Base-by-base conservation (phyloP, 75 land plant genomes). In the Picea glauca region DNA sequence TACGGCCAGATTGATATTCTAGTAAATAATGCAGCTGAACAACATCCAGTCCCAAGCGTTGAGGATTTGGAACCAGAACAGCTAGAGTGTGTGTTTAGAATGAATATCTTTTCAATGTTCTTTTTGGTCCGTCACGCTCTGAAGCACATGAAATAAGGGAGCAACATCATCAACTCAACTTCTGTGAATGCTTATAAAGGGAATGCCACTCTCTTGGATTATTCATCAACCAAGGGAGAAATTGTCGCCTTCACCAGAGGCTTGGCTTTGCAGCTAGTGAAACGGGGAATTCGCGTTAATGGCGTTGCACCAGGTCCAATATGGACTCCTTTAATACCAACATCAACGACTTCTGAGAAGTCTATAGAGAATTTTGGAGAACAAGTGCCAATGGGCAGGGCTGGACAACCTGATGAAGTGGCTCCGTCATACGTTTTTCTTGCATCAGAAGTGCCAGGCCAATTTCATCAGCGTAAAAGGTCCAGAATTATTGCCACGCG, bases 121-220 rank as follows among this genome's bases (percentile, higher is more conserved):
- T 26, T 26, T 26, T 26, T 26, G 26, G 26, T 26, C 31, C 92
- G 94, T 82, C 81, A 85, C 64, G 87, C 90, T 13, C 58, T 92
- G 84, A 82, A 84, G 75, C 94, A 94, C 86, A 94, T 94, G 96
- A 82, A 84, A 66, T 88, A 88, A 73, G 92, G 94, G 21, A 84
- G 90, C 56, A 35, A 79, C 58, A 91, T 93, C 57, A 91, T 94
- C 63, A 91, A 92, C 82, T 77, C 96, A 20, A 91, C 98, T 13
- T 94, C 98, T 1, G 72, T 93, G 26, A 83, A 78, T 72, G 98
- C 98, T 13, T 90, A 92, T 85, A 89, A 84, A 67, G 97, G 98
- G 4, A 79, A 82, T 65, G 58, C 85, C 3, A 86, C 58, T 4
- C 78, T 94, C 77, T 78, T 94, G 20, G 95, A 94, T 74, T 94